Percentiles rank a stretch among this genome's conserved stretches.
These are phyloP conservation scores for Aspergillus texensis DNA, from an alignment of 2,329 filamentous ascomycete species.

Conservation along the genomic window DNA sequence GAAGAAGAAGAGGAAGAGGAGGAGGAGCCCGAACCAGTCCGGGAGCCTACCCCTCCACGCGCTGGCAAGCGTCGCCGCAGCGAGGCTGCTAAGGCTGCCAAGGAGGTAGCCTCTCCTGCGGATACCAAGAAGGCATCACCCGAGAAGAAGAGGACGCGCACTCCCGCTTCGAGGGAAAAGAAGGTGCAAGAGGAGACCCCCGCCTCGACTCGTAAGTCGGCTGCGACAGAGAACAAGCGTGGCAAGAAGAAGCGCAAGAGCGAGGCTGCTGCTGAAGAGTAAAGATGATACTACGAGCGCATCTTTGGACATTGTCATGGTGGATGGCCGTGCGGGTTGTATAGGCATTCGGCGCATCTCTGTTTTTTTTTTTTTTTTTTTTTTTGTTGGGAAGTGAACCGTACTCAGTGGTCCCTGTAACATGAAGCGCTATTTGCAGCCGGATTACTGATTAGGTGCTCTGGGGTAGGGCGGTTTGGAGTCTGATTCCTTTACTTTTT, in stretches of 20 bases:
- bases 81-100: conserved; percentile 35
- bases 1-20: conserved; percentile 33
- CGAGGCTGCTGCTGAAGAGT: conserved; percentile 35
- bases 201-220: conserved; percentile 32
- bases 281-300: background rate
- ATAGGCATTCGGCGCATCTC: conserved; percentile 7
- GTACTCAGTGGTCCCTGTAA: background rate
- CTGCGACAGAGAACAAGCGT: conserved; percentile 37
- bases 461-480: background rate
- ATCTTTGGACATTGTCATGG: background rate
- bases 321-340: background rate
- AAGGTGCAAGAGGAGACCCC: conserved; percentile 31
- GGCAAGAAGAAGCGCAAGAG: conserved; percentile 53
- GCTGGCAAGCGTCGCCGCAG: conserved; percentile 49
- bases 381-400: background rate
- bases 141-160: conserved; percentile 40
- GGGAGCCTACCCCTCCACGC: conserved; percentile 47
- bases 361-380: background rate
- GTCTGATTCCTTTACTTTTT: background rate
- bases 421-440: background rate
- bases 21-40: conserved; percentile 42
- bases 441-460: background rate
- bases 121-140: conserved; percentile 30
- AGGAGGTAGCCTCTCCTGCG: conserved; percentile 31
- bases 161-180: conserved; percentile 17